Conservation (phyloP, 2,329 filamentous ascomycete species). For the Hypoxylon sp. region DNA sequence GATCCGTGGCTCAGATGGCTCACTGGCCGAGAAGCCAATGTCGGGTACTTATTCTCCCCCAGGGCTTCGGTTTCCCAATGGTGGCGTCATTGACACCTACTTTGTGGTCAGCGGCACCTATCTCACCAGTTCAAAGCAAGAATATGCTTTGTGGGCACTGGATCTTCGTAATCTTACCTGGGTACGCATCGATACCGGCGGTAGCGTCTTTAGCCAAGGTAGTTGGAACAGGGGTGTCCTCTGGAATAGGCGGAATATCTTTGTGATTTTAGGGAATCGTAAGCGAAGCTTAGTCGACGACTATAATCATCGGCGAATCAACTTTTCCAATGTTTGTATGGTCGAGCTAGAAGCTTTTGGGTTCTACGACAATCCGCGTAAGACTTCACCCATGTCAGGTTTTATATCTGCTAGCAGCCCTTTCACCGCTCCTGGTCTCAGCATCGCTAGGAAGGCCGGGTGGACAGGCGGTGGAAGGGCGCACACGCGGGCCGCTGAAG, state of each 20-base stretch:
- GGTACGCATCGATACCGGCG: slow-evolving; percentile 95
- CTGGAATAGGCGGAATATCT: slow-evolving; percentile 94
- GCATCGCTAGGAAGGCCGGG: slow-evolving; percentile 71
- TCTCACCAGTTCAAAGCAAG: slow-evolving; percentile 96
- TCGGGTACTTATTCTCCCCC: slow-evolving; percentile 88
- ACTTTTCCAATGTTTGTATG: slow-evolving; percentile 96
- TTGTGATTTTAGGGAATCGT: slow-evolving; percentile 94
- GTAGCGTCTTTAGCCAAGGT: slow-evolving; percentile 93
- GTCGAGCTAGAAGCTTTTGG: slow-evolving; percentile 98
- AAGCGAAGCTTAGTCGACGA: slow-evolving; percentile 96
- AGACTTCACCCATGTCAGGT: slow-evolving; percentile 81
- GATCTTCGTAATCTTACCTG: slow-evolving; percentile 90
- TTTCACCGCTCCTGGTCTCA: slow-evolving; percentile 70
- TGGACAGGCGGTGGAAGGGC: slow-evolving; percentile 81
- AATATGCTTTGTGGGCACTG: slow-evolving; percentile 96
- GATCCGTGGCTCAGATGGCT: slow-evolving; percentile 86
- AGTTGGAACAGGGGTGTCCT: slow-evolving; percentile 97
- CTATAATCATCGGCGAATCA: slow-evolving; percentile 97
- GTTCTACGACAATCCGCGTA: slow-evolving; percentile 94
- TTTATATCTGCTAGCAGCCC: slow-evolving; percentile 87
- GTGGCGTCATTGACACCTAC: slow-evolving; percentile 93
- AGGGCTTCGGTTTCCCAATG: slow-evolving; percentile 94
- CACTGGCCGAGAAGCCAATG: slow-evolving; percentile 90
- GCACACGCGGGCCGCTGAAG: slow-evolving; percentile 83
- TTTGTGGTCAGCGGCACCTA: slow-evolving; percentile 99